Evolutionary conservation across 1,284 basidiomycete genomes (phyloP).

Genomic region (Leucoagaricus sp.): DNA sequence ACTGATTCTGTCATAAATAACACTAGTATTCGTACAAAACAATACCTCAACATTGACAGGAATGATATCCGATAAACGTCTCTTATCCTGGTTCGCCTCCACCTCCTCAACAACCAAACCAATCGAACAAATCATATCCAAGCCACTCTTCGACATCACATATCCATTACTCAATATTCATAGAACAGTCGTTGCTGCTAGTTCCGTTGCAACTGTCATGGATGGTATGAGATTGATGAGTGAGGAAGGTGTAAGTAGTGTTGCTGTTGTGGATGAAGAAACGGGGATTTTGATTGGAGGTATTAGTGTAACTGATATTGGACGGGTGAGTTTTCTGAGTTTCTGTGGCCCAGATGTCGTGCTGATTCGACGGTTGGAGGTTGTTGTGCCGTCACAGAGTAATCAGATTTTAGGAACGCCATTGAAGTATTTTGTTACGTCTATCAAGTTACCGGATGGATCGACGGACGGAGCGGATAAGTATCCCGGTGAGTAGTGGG

Average conservation of each 20-base stretch:
- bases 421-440: constrained; percentile 63
- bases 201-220: constrained; percentile 58
- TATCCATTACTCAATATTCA: constrained; percentile 68
- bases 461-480: constrained; percentile 71
- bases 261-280: constrained; percentile 72
- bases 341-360: not conserved
- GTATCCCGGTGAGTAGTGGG: constrained; percentile 59
- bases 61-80: constrained; percentile 61
- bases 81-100: constrained; percentile 59
- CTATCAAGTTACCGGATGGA: constrained; percentile 69
- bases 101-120: not conserved
- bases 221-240: constrained; percentile 82
- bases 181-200: constrained; percentile 57
- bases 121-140: constrained; percentile 55
- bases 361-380: constrained; percentile 34
- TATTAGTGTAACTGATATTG: constrained; percentile 77
- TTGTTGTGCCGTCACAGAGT: constrained; percentile 74
- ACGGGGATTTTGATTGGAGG: constrained; percentile 63
- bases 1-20: too few species aligned
- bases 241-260: constrained; percentile 75
- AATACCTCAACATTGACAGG: too few species aligned
- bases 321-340: constrained; percentile 46
- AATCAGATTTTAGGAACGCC: constrained; percentile 70
- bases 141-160: constrained; percentile 54
- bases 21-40: constrained; percentile 16